Percentiles rank a stretch among this genome's conserved stretches.
Conservation (phyloP, 495 filamentous ascomycete species). For the Aspergillus wentii region DNA sequence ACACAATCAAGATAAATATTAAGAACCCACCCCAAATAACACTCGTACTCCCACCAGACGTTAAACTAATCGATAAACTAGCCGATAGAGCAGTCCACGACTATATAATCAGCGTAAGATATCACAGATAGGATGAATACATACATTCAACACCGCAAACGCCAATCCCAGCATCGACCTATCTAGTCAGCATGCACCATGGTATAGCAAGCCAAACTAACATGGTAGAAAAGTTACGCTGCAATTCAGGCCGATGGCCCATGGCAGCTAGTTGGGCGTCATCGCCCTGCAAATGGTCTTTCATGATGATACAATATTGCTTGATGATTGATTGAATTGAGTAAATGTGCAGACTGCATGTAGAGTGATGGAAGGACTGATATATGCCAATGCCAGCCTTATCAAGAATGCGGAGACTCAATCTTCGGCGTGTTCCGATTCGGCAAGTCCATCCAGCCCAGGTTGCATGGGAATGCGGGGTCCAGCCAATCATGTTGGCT, state of each 20-base stretch:
- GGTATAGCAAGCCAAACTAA: conserved; percentile 10
- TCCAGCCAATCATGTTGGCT: too few relatives aligned
- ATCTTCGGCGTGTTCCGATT: too few relatives aligned
- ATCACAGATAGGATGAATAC: conserved; percentile 2
- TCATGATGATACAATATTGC: too few relatives aligned
- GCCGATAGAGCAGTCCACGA: conserved; percentile 44
- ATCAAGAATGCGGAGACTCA: too few relatives aligned
- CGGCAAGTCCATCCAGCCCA: too few relatives aligned
- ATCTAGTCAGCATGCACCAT: conserved; percentile 6
- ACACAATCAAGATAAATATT: neutral
- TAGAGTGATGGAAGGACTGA: too few relatives aligned
- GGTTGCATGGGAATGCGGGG: too few relatives aligned
- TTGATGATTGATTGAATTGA: too few relatives aligned
- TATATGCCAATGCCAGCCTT: too few relatives aligned
- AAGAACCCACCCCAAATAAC: conserved; percentile 38
- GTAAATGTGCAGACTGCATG: too few relatives aligned
- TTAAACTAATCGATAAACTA: conserved; percentile 39
- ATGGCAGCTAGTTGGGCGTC: conserved; percentile 50
- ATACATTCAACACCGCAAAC: conserved; percentile 41
- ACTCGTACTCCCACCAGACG: conserved; percentile 38
- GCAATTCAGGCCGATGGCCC: conserved; percentile 57
- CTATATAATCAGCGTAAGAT: conserved; percentile 6
- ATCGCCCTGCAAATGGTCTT: conserved; percentile 26
- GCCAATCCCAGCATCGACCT: conserved; percentile 44
- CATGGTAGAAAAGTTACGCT: conserved; percentile 46